These are phyloP conservation scores for Ophiostoma tasmaniense DNA, from an alignment of 2,329 filamentous ascomycete species.

Conservation along the genomic window DNA sequence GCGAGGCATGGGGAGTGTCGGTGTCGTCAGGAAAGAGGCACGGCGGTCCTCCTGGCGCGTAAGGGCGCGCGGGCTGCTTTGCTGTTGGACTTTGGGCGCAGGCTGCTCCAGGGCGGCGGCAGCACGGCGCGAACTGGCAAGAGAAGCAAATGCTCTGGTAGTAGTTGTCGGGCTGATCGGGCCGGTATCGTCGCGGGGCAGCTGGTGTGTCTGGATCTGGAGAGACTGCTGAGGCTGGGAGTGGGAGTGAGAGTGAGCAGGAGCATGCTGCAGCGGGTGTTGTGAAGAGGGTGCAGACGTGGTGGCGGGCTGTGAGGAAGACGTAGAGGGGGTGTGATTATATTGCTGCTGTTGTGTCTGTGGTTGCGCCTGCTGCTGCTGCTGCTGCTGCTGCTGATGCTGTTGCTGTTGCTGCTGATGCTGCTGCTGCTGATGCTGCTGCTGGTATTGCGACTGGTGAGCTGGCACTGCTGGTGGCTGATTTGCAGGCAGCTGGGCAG, in stretches of 20 bases:
- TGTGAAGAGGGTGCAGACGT: neutral
- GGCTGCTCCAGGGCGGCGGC: constrained; percentile 18
- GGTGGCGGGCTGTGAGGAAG: neutral
- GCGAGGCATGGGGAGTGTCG: constrained; percentile 40
- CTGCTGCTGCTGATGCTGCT: constrained; percentile 6
- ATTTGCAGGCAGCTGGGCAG: neutral
- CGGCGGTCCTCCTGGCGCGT: constrained; percentile 42
- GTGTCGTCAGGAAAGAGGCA: constrained; percentile 37
- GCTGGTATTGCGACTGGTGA: neutral
- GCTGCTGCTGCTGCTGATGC: neutral
- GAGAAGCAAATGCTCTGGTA: constrained; percentile 15
- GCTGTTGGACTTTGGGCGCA: constrained; percentile 24
- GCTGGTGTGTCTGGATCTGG: constrained; percentile 12
- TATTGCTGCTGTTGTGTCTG: neutral
- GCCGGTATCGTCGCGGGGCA: constrained; percentile 22
- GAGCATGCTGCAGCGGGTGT: neutral
- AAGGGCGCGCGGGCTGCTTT: constrained; percentile 30
- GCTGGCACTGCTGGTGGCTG: neutral
- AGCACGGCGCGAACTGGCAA: constrained; percentile 16
- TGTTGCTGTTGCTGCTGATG: neutral
- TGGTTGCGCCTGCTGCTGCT: neutral
- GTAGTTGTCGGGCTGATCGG: constrained; percentile 12
- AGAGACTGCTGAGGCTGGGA: neutral
- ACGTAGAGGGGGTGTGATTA: neutral
- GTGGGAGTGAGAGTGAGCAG: neutral